A percentile compares a stretch with the other conserved stretches of the same genome.
phyloP scores from a whole-genome alignment of 2,329 filamentous ascomycete genomes.

The Geosmithia morbida region DNA sequence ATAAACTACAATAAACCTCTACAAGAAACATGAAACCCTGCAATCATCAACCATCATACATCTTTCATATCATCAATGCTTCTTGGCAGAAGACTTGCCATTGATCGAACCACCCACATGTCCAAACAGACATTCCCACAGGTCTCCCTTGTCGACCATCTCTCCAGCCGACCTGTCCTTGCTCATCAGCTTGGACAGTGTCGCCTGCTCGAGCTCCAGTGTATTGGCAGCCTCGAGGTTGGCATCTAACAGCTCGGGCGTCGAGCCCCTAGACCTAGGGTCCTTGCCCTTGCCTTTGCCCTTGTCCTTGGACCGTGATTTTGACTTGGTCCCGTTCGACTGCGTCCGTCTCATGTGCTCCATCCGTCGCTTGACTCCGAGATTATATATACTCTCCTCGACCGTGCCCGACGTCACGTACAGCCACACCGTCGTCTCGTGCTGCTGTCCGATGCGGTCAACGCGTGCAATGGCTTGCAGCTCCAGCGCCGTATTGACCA shows the following conservation, averaged over 20 bases:
- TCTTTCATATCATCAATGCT: not conserved
- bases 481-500: constrained; percentile 87
- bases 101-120: constrained; percentile 18
- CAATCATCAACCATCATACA: no score
- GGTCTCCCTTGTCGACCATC: constrained; percentile 59
- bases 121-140: constrained; percentile 86
- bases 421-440: constrained; percentile 86
- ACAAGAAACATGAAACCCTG: no score
- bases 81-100: not conserved
- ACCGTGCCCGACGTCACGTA: constrained; percentile 86
- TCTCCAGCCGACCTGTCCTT: constrained; percentile 63
- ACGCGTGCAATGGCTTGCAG: constrained; percentile 91
- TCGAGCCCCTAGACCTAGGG: constrained; percentile 24
- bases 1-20: no score
- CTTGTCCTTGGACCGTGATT: constrained; percentile 4
- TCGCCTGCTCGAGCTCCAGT: constrained; percentile 62
- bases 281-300: constrained; percentile 9
- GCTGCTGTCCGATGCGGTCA: constrained; percentile 81
- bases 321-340: constrained; percentile 4
- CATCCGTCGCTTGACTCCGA: constrained; percentile 66
- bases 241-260: constrained; percentile 37
- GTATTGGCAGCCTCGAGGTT: constrained; percentile 74
- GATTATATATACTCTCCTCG: constrained; percentile 80
- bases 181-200: constrained; percentile 54
- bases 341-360: constrained; percentile 49